Conservation (phyloP, 1,284 basidiomycete species). For the Marasmius oreades region DNA sequence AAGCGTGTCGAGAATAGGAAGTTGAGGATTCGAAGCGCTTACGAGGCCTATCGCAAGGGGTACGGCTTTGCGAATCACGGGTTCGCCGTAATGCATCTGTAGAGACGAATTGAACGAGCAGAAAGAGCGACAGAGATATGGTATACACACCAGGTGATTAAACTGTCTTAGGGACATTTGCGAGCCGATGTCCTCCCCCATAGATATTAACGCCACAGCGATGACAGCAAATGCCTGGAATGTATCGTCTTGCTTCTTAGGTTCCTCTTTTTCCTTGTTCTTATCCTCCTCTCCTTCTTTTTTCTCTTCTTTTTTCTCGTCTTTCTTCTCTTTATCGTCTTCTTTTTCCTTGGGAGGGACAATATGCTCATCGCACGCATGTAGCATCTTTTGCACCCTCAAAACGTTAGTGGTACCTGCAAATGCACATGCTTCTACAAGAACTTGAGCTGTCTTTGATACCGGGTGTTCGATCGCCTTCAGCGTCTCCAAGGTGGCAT, state of each 20-base stretch:
- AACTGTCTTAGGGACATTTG: constrained; percentile 96
- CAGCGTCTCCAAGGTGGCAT: constrained; percentile 93
- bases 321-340: constrained; percentile 44
- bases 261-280: constrained; percentile 50
- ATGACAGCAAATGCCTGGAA: constrained; percentile 95
- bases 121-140: background rate
- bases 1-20: constrained; percentile 95
- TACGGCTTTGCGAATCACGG: constrained; percentile 89
- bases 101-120: constrained; percentile 4
- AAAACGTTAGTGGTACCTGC: constrained; percentile 96
- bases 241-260: constrained; percentile 68
- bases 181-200: constrained; percentile 98
- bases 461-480: constrained; percentile 95
- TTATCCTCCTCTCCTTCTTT: constrained; percentile 55
- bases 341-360: constrained; percentile 55
- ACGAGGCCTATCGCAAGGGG: constrained; percentile 95
- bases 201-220: constrained; percentile 92
- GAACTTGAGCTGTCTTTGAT: constrained; percentile 86
- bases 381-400: constrained; percentile 90
- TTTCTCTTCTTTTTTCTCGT: constrained; percentile 47
- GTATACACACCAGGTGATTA: constrained; percentile 77
- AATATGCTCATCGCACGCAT: constrained; percentile 91
- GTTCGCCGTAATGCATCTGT: constrained; percentile 98
- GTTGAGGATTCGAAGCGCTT: constrained; percentile 93
- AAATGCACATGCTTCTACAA: constrained; percentile 94